Conservation (phyloP, 2,329 filamentous ascomycete species). For the Arachnomyces sp. region DNA sequence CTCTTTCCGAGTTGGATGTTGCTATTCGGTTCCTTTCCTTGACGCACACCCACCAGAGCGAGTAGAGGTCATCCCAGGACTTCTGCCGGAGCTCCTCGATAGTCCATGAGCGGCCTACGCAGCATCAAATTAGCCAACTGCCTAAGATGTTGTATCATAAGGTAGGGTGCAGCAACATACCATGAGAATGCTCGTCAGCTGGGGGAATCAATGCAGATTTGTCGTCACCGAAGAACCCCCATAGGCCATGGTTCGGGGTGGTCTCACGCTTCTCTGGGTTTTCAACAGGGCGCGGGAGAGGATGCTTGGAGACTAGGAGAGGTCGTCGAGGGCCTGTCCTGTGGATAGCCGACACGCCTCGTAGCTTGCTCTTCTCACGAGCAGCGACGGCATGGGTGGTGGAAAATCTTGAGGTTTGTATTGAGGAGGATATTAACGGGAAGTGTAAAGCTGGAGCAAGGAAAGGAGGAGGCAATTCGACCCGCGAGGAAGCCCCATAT, state of each 20-base stretch:
- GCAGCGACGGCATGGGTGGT: slow-evolving; percentile 27
- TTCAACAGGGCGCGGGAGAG: slow-evolving; percentile 57
- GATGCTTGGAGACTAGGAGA: slow-evolving; percentile 63
- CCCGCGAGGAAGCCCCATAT: slow-evolving; percentile 24
- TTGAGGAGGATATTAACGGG: slow-evolving; percentile 2
- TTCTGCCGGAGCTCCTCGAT: slow-evolving; percentile 79
- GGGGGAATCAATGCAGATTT: slow-evolving; percentile 63
- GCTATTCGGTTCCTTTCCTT: slow-evolving; percentile 83
- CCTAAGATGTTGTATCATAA: slow-evolving; percentile 1
- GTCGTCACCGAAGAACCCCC: slow-evolving; percentile 76
- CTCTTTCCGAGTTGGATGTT: slow-evolving; percentile 65
- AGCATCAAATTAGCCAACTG: slow-evolving; percentile 10
- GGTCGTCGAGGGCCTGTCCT: slow-evolving; percentile 65
- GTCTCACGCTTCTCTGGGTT: slow-evolving; percentile 40
- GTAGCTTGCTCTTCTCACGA: slow-evolving; percentile 56
- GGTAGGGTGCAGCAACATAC: slow-evolving; percentile 29
- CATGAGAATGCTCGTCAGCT: slow-evolving; percentile 61
- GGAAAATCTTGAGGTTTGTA: slow-evolving; percentile 12
- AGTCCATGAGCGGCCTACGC: slow-evolving; percentile 65
- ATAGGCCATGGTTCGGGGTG: slow-evolving; percentile 76
- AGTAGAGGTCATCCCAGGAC: slow-evolving; percentile 87
- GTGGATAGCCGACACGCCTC: slow-evolving; percentile 74
- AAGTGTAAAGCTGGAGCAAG: slow-evolving; percentile 30
- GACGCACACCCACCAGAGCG: slow-evolving; percentile 87
- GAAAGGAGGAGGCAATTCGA: slow-evolving; percentile 36